Percentiles rank a stretch among this genome's conserved stretches.
Conservation (phyloP, 257 asterid genomes). For the Ajuga chamaepitys region DNA sequence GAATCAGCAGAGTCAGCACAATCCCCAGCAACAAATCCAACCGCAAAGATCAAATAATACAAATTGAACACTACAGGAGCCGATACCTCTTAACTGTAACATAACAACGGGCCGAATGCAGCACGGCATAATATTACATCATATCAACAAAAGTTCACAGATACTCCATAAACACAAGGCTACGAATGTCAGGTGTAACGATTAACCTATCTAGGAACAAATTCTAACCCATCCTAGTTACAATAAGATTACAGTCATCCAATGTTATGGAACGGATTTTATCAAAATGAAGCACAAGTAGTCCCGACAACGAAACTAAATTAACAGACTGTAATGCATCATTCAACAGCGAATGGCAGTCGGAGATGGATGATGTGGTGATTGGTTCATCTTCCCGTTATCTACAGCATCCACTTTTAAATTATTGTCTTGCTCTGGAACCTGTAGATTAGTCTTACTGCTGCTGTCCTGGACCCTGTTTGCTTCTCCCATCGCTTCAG, state of each 20-base stretch:
- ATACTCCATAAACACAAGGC: conserved; percentile 23
- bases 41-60: background rate
- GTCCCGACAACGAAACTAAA: conserved; percentile 9
- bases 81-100: background rate
- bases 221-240: conserved; percentile 23
- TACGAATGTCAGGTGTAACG: conserved; percentile 22
- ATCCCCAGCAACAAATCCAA: background rate
- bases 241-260: conserved; percentile 33
- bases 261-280: conserved; percentile 4
- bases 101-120: background rate
- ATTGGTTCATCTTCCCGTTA: conserved; percentile 37
- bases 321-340: conserved; percentile 9
- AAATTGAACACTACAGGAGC: background rate
- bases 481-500: conserved; percentile 15
- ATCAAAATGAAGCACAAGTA: conserved; percentile 12
- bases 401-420: conserved; percentile 30
- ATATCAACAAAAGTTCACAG: conserved; percentile 1
- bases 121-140: conserved; percentile 1
- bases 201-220: conserved; percentile 20
- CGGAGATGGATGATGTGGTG: conserved; percentile 52
- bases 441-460: conserved; percentile 8
- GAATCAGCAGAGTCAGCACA: too few species aligned
- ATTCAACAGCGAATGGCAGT: conserved; percentile 67
- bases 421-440: conserved; percentile 29
- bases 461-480: conserved; percentile 17